Base-by-base conservation (phyloP, 2,329 filamentous ascomycete species). In the Scolecobasidium constrictum region DNA sequence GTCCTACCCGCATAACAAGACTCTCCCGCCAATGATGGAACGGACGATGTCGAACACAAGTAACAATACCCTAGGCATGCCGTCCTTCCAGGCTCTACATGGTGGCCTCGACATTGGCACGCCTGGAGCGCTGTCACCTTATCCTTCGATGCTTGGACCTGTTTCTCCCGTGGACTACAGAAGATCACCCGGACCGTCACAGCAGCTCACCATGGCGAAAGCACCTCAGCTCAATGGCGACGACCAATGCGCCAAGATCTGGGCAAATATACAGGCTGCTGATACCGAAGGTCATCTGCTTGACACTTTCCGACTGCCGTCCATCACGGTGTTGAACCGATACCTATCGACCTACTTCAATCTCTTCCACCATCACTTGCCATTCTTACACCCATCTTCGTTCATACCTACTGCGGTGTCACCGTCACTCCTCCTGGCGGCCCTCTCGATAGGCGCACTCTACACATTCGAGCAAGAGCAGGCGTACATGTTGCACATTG, bases 401-500 rank as follows among this genome's bases (percentile, higher is more conserved):
- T 96, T 96, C 66, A 77, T 80, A 49, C 85, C 88, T 3, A 82
- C 83, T 4, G 73, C 81, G 51, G 77, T 83, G 4, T 86, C 90
- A 36, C 81, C 90, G 11, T 81, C 92, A 16, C 69, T 98, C 6
- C 69, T 98, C 22, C 73, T 96, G 35, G 86, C 88, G 1, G 86
- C 95, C 13, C 70, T 98, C 40, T 96, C 92, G 19, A 95, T 98
- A 48, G 92, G 92, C 54, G 90, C 92, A 7, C 69, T 98, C 16
- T 96, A 96, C 64, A 90, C 90, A 13, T 96, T 96, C 59, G 90
- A 96, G 57, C 86, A 94, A 58, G 90, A 96, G 53, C 85, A 94
- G 59, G 92, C 92, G 0, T 96, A 95, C 60, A 86, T 94, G 73
- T 77, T 95, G 17, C 92, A 98, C 65, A 94, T 96, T 52, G 92